phyloP scores from a whole-genome alignment of 169 alveolate species.

The Plasmodium cynomolgi region DNA sequence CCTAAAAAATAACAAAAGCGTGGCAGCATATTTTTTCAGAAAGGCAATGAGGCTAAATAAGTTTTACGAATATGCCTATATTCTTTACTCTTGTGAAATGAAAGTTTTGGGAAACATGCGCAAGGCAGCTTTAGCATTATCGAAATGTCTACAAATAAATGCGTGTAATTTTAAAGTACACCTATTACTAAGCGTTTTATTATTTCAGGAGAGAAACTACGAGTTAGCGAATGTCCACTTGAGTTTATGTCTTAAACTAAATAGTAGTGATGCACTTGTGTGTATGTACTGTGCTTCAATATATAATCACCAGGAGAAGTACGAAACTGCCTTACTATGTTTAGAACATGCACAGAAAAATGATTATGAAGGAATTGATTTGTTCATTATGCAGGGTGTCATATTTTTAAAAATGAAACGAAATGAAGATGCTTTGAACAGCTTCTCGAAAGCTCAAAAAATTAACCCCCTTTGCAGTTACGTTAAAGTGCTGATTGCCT shows the following conservation, averaged over 20 bases:
- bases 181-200: slow-evolving; percentile 46
- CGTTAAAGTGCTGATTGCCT: slow-evolving; percentile 35
- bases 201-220: slow-evolving; percentile 25
- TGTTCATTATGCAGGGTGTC: slow-evolving; percentile 58
- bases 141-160: slow-evolving; percentile 55
- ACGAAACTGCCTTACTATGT: slow-evolving; percentile 72
- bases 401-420: slow-evolving; percentile 67
- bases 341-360: slow-evolving; percentile 66
- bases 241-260: slow-evolving; percentile 56
- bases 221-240: slow-evolving; percentile 53
- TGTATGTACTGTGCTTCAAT: slow-evolving; percentile 56
- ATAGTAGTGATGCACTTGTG: slow-evolving; percentile 38
- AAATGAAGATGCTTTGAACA: slow-evolving; percentile 57
- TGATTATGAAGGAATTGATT: slow-evolving; percentile 22
- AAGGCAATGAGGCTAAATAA: slow-evolving; percentile 39
- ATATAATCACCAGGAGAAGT: slow-evolving; percentile 47
- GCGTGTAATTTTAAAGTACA: slow-evolving; percentile 65
- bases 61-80: slow-evolving; percentile 61
- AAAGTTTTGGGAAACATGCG: slow-evolving; percentile 26
- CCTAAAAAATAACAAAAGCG: slow-evolving; percentile 49
- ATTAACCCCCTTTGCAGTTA: slow-evolving; percentile 33
- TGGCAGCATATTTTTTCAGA: slow-evolving; percentile 36
- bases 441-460: slow-evolving; percentile 63
- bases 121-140: slow-evolving; percentile 55
- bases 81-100: slow-evolving; percentile 69